Evolutionary conservation across 257 asterid genomes (phyloP).

Genomic region (Marsdenia floribunda): DNA sequence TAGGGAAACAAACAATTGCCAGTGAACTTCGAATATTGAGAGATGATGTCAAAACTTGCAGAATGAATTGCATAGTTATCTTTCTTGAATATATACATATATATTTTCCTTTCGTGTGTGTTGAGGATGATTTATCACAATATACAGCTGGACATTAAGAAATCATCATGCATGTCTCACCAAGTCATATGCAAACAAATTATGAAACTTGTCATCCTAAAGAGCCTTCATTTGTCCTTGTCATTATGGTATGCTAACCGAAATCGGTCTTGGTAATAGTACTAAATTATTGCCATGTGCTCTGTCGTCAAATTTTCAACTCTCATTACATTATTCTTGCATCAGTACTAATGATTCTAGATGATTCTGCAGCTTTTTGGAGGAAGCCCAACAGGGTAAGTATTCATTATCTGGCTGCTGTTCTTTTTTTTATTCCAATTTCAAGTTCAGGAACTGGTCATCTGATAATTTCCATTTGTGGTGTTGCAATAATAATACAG

Average conservation of each 20-base stretch:
- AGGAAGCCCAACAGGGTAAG: slow-evolving; percentile 67
- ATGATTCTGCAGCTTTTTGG: slow-evolving; percentile 63
- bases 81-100: too few relatives aligned
- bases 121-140: background rate
- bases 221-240: background rate
- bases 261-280: background rate
- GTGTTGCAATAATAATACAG: slow-evolving; percentile 24
- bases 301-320: background rate
- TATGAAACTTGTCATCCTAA: background rate
- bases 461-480: slow-evolving; percentile 2
- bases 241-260: background rate
- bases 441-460: slow-evolving; percentile 7
- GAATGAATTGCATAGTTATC: background rate
- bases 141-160: background rate
- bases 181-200: background rate
- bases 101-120: too few relatives aligned
- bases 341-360: slow-evolving; percentile 19
- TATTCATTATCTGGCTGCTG: background rate
- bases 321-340: slow-evolving; percentile 2
- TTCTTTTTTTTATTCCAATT: background rate
- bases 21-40: background rate
- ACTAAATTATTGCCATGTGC: background rate
- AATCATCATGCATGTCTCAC: background rate
- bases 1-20: too few relatives aligned
- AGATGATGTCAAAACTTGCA: background rate